A percentile compares a stretch with the other conserved stretches of the same genome.
phyloP scores from a whole-genome alignment of 768 basidiomycete species.

The Tylopilus plumbeoviolaceoides region DNA sequence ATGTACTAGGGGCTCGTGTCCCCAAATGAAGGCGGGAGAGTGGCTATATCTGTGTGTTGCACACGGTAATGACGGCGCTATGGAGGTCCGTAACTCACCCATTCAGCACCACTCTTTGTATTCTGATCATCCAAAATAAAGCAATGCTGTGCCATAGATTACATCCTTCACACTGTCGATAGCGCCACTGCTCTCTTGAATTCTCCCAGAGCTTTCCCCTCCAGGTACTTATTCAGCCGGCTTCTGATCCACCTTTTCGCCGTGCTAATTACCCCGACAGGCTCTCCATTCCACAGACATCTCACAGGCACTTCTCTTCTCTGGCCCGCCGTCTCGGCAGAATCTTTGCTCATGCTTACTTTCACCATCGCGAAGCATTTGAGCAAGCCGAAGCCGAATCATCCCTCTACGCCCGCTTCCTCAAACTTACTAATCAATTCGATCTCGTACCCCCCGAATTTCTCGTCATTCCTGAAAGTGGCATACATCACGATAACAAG shows the following conservation, averaged over 20 bases:
- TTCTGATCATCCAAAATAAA: constrained; percentile 29
- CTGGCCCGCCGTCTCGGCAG: constrained; percentile 88
- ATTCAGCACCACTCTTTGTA: neutral
- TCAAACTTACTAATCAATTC: constrained; percentile 75
- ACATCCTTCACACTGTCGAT: constrained; percentile 89
- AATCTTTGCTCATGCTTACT: constrained; percentile 96
- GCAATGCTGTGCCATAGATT: constrained; percentile 98
- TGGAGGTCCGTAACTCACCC: constrained; percentile 56
- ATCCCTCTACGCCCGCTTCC: constrained; percentile 85
- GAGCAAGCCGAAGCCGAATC: constrained; percentile 89
- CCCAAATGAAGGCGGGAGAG: constrained; percentile 98
- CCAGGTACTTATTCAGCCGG: constrained; percentile 50
- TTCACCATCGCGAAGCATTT: constrained; percentile 89
- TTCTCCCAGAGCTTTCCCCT: constrained; percentile 88
- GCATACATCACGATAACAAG: constrained; percentile 29
- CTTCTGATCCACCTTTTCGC: constrained; percentile 19
- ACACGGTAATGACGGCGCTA: constrained; percentile 82
- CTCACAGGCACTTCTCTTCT: constrained; percentile 84
- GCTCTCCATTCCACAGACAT: constrained; percentile 74
- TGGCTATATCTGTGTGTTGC: constrained; percentile 97
- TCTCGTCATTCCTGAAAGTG: constrained; percentile 66
- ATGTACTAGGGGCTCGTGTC: constrained; percentile 82
- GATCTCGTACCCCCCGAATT: constrained; percentile 81
- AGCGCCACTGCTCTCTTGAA: constrained; percentile 90
- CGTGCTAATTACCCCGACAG: constrained; percentile 38